Percentiles rank a stretch among this genome's conserved stretches.
phyloP scores from a whole-genome alignment of 2,329 filamentous ascomycete species.

The Xylariaceae sp. region DNA sequence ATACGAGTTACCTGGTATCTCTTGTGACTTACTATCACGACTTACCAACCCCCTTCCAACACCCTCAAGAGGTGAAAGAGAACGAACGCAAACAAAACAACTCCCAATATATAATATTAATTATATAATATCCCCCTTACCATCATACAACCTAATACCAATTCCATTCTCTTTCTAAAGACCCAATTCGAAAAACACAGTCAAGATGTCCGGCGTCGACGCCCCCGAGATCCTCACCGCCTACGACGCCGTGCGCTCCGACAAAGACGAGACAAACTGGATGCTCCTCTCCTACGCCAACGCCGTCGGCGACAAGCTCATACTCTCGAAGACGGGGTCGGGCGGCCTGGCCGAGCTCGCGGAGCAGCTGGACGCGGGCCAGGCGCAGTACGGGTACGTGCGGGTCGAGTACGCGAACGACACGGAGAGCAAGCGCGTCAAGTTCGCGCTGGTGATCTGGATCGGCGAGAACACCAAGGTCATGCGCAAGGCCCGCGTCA shows the following conservation, averaged over 20 bases:
- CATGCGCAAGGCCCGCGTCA: conserved; percentile 65
- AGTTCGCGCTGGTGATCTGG: conserved; percentile 65
- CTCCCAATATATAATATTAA: background rate
- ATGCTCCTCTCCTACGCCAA: conserved; percentile 58
- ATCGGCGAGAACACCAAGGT: conserved; percentile 60
- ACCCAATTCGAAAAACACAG: background rate
- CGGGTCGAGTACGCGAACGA: conserved; percentile 67
- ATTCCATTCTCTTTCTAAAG: background rate
- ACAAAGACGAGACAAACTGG: conserved; percentile 63
- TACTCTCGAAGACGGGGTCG: conserved; percentile 51
- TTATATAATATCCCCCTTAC: background rate
- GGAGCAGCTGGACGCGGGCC: conserved; percentile 48
- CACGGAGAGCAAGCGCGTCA: conserved; percentile 61
- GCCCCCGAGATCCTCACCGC: conserved; percentile 56
- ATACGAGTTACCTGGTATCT: background rate
- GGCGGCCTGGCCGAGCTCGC: conserved; percentile 57
- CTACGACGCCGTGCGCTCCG: conserved; percentile 62
- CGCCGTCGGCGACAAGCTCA: conserved; percentile 51
- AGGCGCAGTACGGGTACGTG: conserved; percentile 63
- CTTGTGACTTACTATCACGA: background rate
- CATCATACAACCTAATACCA: background rate
- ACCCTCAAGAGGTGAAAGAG: background rate
- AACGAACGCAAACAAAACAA: background rate
- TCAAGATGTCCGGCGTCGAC: conserved; percentile 51
- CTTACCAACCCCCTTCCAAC: background rate